These are phyloP conservation scores for Corynespora cassiicola DNA, from an alignment of 2,329 filamentous ascomycete species.

Conservation along the genomic window DNA sequence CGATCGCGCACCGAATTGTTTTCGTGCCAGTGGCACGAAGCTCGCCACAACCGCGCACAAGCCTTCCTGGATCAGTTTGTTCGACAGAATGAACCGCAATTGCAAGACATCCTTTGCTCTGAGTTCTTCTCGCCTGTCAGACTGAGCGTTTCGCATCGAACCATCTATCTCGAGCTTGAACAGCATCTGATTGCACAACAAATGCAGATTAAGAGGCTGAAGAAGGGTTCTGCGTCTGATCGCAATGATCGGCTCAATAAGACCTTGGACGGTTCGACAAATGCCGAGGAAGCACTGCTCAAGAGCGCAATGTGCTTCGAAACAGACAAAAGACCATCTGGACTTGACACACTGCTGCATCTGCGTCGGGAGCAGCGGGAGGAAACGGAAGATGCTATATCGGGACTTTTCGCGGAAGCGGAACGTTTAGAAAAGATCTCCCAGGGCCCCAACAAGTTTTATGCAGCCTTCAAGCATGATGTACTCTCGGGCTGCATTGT, in stretches of 20 bases:
- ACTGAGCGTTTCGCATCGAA: slow-evolving; percentile 56
- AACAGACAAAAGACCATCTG: slow-evolving; percentile 17
- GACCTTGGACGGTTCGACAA: slow-evolving; percentile 53
- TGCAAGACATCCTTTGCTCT: slow-evolving; percentile 47
- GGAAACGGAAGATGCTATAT: slow-evolving; percentile 18
- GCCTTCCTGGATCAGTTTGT: slow-evolving; percentile 62
- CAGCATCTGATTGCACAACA: slow-evolving; percentile 60
- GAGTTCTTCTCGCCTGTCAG: slow-evolving; percentile 53
- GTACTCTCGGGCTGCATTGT: slow-evolving; percentile 21
- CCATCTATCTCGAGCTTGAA: slow-evolving; percentile 62
- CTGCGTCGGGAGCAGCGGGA: slow-evolving; percentile 23
- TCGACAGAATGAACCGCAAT: slow-evolving; percentile 46
- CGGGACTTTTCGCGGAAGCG: slow-evolving; percentile 18
- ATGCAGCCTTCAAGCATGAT: slow-evolving; percentile 21
- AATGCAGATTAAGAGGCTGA: slow-evolving; percentile 53
- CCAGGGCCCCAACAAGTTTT: slow-evolving; percentile 5
- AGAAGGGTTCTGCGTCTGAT: slow-evolving; percentile 44
- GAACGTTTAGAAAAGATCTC: slow-evolving; percentile 16
- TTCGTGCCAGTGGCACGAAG: slow-evolving; percentile 60
- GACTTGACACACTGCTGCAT: slow-evolving; percentile 16
- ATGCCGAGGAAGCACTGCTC: slow-evolving; percentile 61
- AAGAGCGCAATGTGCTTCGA: slow-evolving; percentile 46
- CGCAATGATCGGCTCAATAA: slow-evolving; percentile 50
- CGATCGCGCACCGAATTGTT: slow-evolving; percentile 57
- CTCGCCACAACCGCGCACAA: slow-evolving; percentile 60